Evolutionary conservation across 768 basidiomycete species (phyloP), one percentile per base, ranked within the genome.

Genomic region (Boletus tomentosulus): DNA sequence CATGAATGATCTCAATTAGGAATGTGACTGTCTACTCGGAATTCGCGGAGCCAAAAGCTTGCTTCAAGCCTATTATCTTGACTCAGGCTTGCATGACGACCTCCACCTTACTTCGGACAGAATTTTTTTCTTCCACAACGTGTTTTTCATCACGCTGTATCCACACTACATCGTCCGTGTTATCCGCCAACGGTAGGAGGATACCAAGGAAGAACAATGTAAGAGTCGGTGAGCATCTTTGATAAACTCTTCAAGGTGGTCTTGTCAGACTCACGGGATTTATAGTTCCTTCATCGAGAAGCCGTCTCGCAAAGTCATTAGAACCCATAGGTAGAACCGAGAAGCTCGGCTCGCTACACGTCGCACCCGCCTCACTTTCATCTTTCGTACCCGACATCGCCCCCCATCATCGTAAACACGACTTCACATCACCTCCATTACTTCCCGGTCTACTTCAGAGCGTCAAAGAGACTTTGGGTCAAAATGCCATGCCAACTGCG

Each of bases 391-490:
- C 63, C 22, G 63, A 66, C 19, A 5, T 24, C 3, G 48, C 37
- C 22, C 66, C 66, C 12, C 68, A 68, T 43, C 44, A 68, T 43
- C 44, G 33, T 9, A 62, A 52, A 48, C 42, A n/a, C 16, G 33
- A 54, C 7, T 93, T 92, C 68, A 67, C 77, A 1, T 85, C 87
- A 0, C 87, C 90, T 9, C 83, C 87, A 1, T 73, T 95, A 13
- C 73, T 87, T 55, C 78, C 81, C 0, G 86, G 85, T 7, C 74
- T 94, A 24, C 62, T 85, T 13, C 68, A 76, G 15, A 82, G 81
- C 37, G 62, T 93, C 9, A 69, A 74, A 8, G 80, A 83, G 25
- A 67, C 80, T 2, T 74, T 92, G 8, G 89, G 87, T 3, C 71
- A 70, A 6, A 59, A 75, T 27, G 78, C 82, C 1, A 64, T 47